A percentile compares a stretch with the other conserved stretches of the same genome.
phyloP scores from a whole-genome alignment of 805 yeast species.

The Ascoidea tarda region DNA sequence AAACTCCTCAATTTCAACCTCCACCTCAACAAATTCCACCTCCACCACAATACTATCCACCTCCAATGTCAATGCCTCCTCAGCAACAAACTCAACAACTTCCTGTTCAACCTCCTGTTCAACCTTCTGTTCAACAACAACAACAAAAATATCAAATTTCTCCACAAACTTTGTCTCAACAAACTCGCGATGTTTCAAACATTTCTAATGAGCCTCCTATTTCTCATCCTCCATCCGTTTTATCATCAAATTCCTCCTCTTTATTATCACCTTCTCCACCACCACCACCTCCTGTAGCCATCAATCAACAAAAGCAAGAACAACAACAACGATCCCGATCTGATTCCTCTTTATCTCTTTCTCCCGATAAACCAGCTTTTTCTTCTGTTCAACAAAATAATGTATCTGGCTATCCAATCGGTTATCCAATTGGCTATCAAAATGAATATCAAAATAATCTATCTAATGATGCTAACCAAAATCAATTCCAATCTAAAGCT shows the following conservation, averaged over 20 bases:
- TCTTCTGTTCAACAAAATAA: not conserved
- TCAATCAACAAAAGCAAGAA: not conserved
- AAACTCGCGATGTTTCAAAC: not conserved
- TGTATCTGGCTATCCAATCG: slow-evolving; percentile 6
- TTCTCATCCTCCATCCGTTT: slow-evolving; percentile 11
- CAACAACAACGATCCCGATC: slow-evolving; percentile 2
- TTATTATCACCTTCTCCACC: slow-evolving; percentile 7
- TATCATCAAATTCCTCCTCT: slow-evolving; percentile 12
- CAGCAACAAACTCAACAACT: slow-evolving; percentile 46
- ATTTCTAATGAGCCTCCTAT: slow-evolving; percentile 4
- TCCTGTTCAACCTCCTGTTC: slow-evolving; percentile 15
- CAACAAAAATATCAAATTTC: slow-evolving; percentile 10
- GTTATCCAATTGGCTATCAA: slow-evolving; percentile 1
- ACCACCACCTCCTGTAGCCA: not conserved
- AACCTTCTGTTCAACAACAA: slow-evolving; percentile 8
- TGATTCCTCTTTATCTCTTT: slow-evolving; percentile 1
- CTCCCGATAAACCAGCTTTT: not conserved
- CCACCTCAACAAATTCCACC: not conserved
- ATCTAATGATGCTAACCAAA: no score
- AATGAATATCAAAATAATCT: not conserved
- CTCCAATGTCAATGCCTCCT: slow-evolving; percentile 61
- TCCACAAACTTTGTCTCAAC: slow-evolving; percentile 10
- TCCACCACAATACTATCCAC: slow-evolving; percentile 29
- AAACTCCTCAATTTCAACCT: slow-evolving; percentile 10
- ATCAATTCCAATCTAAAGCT: no score